Conservation (phyloP, 2,329 filamentous ascomycete species). For the Orbilia quercus region DNA sequence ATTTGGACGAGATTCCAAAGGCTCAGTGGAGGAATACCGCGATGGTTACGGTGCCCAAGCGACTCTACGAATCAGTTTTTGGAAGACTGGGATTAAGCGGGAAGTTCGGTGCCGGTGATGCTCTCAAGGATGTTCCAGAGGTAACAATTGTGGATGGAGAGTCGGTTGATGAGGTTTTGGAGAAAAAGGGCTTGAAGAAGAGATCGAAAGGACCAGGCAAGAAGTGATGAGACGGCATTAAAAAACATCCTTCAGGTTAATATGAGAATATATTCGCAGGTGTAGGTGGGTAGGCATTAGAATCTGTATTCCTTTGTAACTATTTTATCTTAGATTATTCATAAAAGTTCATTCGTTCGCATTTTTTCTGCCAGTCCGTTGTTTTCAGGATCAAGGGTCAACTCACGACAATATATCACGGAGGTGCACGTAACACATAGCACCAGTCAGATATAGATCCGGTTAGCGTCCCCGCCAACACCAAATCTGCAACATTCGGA, state of each 20-base stretch:
- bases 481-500: too few species aligned
- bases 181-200: constrained; percentile 55
- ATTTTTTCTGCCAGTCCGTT: not conserved
- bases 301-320: not conserved
- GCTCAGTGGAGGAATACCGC: constrained; percentile 86
- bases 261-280: not conserved
- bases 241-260: not conserved
- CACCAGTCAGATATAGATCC: too few species aligned
- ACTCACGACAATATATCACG: too few species aligned
- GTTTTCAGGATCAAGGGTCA: not conserved
- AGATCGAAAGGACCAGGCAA: constrained; percentile 27
- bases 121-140: constrained; percentile 61
- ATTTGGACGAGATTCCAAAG: constrained; percentile 82
- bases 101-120: constrained; percentile 62
- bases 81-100: constrained; percentile 65
- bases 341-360: not conserved
- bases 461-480: too few species aligned
- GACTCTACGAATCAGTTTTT: constrained; percentile 72
- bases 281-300: not conserved
- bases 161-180: constrained; percentile 62
- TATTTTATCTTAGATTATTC: constrained; percentile 1
- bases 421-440: too few species aligned
- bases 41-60: constrained; percentile 80
- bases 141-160: constrained; percentile 64
- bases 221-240: constrained; percentile 23